Evolutionary conservation across 2,329 filamentous ascomycete genomes (phyloP), one percentile per base, ranked within the genome.

Genomic region (Scleromitrula shiraiana): DNA sequence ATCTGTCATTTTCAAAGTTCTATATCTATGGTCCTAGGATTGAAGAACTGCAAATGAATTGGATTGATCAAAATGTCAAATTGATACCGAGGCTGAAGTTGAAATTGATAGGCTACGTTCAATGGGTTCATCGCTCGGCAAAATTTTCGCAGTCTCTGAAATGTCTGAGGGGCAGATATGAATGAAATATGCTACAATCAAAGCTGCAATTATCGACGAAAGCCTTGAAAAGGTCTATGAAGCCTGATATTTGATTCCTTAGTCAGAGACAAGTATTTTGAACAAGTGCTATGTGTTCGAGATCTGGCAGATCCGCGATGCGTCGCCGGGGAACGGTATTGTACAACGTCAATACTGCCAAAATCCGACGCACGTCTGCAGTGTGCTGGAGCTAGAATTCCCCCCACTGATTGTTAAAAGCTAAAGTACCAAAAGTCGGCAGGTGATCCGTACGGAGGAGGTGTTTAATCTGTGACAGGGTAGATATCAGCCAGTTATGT

Each of bases 1-100:
- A 50, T 76, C 71, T 59, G 76, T 70, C 77, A 81, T 81, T 61
- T 50, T 56, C 46, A 44, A 49, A 46, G 42, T 45, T n/a, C n/a
- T n/a, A n/a, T n/a, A n/a, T n/a, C 46, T 43, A 46, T 51, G 43
- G 26, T 50, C 50, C 33, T n/a, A n/a, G n/a, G n/a, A n/a, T n/a
- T n/a, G n/a, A n/a, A n/a, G n/a, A n/a, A n/a, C n/a, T n/a, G n/a
- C n/a, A n/a, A n/a, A n/a, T n/a, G n/a, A n/a, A n/a, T n/a, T n/a
- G n/a, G n/a, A n/a, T n/a, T n/a, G n/a, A n/a, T n/a, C 23, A 33
- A 46, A 19, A 9, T 17, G 7, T 24, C n/a, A n/a, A n/a, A 22
- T 38, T 15, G 42, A 38, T 35, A 17, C n/a, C 23, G 7, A 26
- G 14, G 17, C n/a, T 40, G 27, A 10, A 17, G 22, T 22, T 30